Evolutionary conservation across 148 eudicot species (phyloP).

Genomic region (Selenicereus undatus): DNA sequence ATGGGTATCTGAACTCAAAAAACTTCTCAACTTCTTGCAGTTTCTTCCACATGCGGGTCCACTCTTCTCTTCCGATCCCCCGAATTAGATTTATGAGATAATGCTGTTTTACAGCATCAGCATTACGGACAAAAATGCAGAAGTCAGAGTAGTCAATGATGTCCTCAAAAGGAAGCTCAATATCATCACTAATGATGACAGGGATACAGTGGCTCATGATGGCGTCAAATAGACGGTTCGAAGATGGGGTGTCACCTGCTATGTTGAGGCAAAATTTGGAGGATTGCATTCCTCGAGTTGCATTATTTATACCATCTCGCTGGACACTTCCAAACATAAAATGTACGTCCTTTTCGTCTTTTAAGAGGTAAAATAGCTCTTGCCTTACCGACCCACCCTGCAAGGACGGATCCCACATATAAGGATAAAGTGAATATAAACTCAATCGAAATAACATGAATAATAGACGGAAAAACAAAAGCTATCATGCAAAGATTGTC

Average conservation of each 20-base stretch:
- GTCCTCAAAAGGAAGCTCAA: conserved; percentile 92
- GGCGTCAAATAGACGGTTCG: neutral
- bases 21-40: conserved; percentile 64
- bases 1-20: conserved; percentile 73
- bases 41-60: conserved; percentile 82
- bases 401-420: conserved; percentile 9
- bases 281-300: conserved; percentile 76
- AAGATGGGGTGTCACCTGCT: no score
- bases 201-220: conserved; percentile 95
- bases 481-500: neutral
- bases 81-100: conserved; percentile 62
- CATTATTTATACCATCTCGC: conserved; percentile 56
- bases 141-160: conserved; percentile 76
- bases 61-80: conserved; percentile 62
- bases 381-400: conserved; percentile 85
- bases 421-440: neutral
- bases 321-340: conserved; percentile 76
- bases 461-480: neutral
- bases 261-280: conserved; percentile 59
- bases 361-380: conserved; percentile 71
- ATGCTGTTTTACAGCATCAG: conserved; percentile 67
- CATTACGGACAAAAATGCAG: conserved; percentile 63
- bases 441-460: neutral
- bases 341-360: conserved; percentile 85
- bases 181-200: conserved; percentile 80